Evolutionary conservation across 331 rosid genomes (phyloP).

Genomic region (Pyrus hybrid): DNA sequence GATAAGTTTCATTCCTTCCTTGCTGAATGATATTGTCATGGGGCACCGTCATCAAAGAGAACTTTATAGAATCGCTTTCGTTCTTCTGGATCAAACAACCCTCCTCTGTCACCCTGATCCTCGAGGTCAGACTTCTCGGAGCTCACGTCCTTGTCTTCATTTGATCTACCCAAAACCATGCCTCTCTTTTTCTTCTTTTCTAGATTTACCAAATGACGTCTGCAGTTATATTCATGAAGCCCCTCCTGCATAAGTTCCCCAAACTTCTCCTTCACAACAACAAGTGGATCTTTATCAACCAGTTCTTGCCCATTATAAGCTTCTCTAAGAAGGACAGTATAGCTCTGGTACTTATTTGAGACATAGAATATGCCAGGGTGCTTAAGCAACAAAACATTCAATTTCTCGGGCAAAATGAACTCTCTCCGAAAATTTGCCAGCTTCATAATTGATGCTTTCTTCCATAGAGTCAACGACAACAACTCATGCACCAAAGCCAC

Average conservation of each 20-base stretch:
- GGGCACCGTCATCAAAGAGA: constrained; percentile 65
- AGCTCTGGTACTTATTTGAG: constrained; percentile 70
- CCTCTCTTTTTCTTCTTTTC: constrained; percentile 61
- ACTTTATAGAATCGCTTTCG: constrained; percentile 74
- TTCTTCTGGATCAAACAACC: constrained; percentile 81
- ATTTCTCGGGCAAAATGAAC: constrained; percentile 53
- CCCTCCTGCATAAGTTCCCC: constrained; percentile 94
- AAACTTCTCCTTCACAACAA: constrained; percentile 64
- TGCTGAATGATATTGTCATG: constrained; percentile 51
- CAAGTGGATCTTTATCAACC: constrained; percentile 67
- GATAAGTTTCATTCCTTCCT: constrained; percentile 74
- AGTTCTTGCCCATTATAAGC: constrained; percentile 57
- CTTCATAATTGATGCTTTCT: constrained; percentile 65
- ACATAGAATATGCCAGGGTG: constrained; percentile 77
- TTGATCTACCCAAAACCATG: constrained; percentile 35
- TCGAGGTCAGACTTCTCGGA: constrained; percentile 24
- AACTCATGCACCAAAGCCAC: constrained; percentile 76
- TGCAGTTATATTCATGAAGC: constrained; percentile 72
- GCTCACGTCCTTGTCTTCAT: constrained; percentile 22
- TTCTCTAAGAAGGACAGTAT: constrained; percentile 73
- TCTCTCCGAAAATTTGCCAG: constrained; percentile 72
- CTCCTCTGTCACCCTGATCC: constrained; percentile 37
- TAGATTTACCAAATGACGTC: constrained; percentile 38
- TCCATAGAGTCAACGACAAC: constrained; percentile 74
- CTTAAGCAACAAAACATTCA: constrained; percentile 65